Evolutionary conservation across 768 basidiomycete species (phyloP).

Genomic region (Boletus vinaceobasis): DNA sequence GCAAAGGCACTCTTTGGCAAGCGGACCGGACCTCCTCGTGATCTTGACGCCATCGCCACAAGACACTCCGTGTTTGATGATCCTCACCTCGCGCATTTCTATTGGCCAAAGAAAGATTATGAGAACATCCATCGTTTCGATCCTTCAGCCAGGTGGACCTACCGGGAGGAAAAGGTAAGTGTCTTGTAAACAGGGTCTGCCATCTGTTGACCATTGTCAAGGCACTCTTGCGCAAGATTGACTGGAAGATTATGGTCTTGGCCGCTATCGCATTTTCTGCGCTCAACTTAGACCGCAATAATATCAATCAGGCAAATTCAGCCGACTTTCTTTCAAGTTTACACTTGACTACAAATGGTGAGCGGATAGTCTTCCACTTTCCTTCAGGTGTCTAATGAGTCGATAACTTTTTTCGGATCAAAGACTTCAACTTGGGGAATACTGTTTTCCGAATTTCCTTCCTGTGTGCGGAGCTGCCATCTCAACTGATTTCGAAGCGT

Average conservation of each 20-base stretch:
- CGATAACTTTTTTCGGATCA: too few species aligned
- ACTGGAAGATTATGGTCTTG: slow-evolving; percentile 56
- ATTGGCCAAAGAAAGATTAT: slow-evolving; percentile 48
- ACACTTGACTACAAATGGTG: too few species aligned
- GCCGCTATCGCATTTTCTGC: slow-evolving; percentile 56
- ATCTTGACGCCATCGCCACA: slow-evolving; percentile 44
- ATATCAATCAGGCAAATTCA: slow-evolving; percentile 39
- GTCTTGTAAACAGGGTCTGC: too few species aligned
- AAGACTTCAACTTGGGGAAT: too few species aligned
- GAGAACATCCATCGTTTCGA: slow-evolving; percentile 52
- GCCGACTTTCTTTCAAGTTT: too few species aligned
- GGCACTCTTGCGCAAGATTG: slow-evolving; percentile 51
- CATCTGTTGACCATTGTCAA: slow-evolving; percentile 12
- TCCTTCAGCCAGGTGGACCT: slow-evolving; percentile 56
- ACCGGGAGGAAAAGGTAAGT: slow-evolving; percentile 42
- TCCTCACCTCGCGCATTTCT: slow-evolving; percentile 30
- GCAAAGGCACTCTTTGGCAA: not conserved
- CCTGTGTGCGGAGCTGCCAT: too few species aligned
- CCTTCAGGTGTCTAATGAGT: too few species aligned
- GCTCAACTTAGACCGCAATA: slow-evolving; percentile 49
- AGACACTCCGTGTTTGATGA: slow-evolving; percentile 53
- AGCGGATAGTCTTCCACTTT: too few species aligned
- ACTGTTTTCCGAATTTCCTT: too few species aligned
- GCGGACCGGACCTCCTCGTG: not conserved
- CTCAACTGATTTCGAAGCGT: too few species aligned